These are phyloP conservation scores for Fusarium sp. DNA, from an alignment of 2,329 filamentous ascomycete species.

Conservation along the genomic window DNA sequence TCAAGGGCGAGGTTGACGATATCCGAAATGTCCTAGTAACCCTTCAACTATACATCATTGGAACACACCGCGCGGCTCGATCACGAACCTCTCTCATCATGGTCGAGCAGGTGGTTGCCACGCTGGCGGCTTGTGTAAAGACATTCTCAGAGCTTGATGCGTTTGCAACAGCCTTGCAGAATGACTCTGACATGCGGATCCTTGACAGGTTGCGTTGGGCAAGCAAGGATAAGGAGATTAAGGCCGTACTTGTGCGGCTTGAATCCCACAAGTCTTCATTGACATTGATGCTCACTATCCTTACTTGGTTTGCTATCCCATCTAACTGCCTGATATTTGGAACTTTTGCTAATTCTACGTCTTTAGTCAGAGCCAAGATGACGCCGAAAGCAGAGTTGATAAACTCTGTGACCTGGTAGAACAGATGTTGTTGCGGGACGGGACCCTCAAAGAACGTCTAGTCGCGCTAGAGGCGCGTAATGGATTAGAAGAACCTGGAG, in stretches of 20 bases:
- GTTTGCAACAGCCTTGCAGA: background rate
- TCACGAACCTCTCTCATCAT: slow-evolving; percentile 16
- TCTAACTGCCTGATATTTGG: background rate
- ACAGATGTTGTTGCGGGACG: background rate
- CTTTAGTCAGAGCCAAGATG: slow-evolving; percentile 8
- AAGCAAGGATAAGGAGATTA: slow-evolving; percentile 14
- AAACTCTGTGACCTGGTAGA: slow-evolving; percentile 10
- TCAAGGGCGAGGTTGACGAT: slow-evolving; percentile 2
- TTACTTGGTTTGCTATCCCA: background rate
- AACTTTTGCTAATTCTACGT: background rate
- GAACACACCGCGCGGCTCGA: background rate
- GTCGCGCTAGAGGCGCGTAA: background rate
- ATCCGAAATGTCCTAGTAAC: background rate
- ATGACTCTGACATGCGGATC: background rate
- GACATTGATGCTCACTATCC: slow-evolving; percentile 11
- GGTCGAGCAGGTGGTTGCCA: slow-evolving; percentile 21
- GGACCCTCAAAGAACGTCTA: slow-evolving; percentile 1
- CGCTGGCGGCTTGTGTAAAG: slow-evolving; percentile 8
- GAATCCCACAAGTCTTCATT: slow-evolving; percentile 20
- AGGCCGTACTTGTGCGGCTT: slow-evolving; percentile 1
- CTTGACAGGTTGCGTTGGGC: slow-evolving; percentile 2
- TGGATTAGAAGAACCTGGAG: background rate
- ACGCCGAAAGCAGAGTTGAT: slow-evolving; percentile 14
- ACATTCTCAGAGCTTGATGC: slow-evolving; percentile 12
- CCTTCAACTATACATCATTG: slow-evolving; percentile 1